Conservation (phyloP, 2,329 filamentous ascomycete genomes). For the Thermothelomyces thermophilus region DNA sequence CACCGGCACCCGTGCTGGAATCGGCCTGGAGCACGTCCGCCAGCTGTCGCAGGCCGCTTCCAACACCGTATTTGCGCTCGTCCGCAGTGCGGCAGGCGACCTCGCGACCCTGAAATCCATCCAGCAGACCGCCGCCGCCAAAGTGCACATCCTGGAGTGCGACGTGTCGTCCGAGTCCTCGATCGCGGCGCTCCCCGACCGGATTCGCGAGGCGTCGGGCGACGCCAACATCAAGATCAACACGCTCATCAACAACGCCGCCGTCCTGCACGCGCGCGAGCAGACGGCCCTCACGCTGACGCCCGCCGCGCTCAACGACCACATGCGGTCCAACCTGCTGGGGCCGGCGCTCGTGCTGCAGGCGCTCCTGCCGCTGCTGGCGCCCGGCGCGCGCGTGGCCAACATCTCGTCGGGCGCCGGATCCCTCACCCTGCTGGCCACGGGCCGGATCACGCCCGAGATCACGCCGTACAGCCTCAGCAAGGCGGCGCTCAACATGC, state of each 20-base stretch:
- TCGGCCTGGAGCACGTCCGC: constrained; percentile 30
- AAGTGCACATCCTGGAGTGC: constrained; percentile 28
- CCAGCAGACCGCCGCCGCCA: constrained; percentile 7
- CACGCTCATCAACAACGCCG: constrained; percentile 29
- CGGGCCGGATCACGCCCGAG: constrained; percentile 1
- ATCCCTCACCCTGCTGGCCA: background rate
- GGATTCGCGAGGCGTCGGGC: constrained; percentile 16
- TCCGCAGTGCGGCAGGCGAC: constrained; percentile 24
- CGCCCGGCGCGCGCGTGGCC: background rate
- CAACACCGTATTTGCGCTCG: constrained; percentile 27
- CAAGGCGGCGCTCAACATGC: constrained; percentile 31
- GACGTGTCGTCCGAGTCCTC: constrained; percentile 17
- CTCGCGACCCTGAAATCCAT: constrained; percentile 24
- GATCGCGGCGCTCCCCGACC: constrained; percentile 21
- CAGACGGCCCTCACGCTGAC: constrained; percentile 33
- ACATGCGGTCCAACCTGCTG: constrained; percentile 41
- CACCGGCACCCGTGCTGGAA: constrained; percentile 29
- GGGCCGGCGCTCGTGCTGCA: constrained; percentile 39
- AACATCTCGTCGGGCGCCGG: constrained; percentile 13
- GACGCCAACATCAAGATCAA: constrained; percentile 30
- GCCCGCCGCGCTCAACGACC: constrained; percentile 29
- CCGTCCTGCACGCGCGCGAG: constrained; percentile 34
- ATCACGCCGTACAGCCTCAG: constrained; percentile 28
- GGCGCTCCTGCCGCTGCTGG: constrained; percentile 25
- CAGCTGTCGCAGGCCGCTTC: constrained; percentile 24